Percentiles rank a stretch among this genome's conserved stretches.
Conservation (phyloP, 345 rosid species). For the Lepidium sativum region DNA sequence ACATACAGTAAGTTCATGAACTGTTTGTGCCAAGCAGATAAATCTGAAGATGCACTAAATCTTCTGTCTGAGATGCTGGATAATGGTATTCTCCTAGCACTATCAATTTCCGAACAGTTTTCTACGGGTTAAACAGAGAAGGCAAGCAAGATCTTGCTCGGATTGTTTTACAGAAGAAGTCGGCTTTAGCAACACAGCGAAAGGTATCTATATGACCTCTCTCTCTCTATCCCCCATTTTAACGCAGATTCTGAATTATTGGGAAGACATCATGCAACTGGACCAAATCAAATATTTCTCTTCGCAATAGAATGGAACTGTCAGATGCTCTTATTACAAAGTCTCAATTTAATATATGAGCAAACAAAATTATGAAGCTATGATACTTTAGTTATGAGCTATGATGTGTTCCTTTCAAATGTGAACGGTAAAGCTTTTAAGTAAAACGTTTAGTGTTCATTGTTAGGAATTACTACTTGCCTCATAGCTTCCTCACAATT, state of each 20-base stretch:
- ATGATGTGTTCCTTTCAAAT: neutral
- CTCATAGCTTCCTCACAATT: slow-evolving; percentile 65
- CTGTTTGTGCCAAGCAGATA: slow-evolving; percentile 47
- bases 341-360: neutral
- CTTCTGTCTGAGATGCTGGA: slow-evolving; percentile 55
- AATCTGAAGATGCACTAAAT: slow-evolving; percentile 57
- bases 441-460: neutral
- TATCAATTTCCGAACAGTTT: slow-evolving; percentile 51
- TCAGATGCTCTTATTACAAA: slow-evolving; percentile 13
- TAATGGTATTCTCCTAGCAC: slow-evolving; percentile 55
- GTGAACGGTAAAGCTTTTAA: neutral
- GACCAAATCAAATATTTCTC: neutral
- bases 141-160: slow-evolving; percentile 60
- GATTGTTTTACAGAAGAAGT: slow-evolving; percentile 42
- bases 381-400: slow-evolving; percentile 1
- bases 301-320: neutral
- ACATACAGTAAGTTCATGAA: slow-evolving; percentile 60
- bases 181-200: slow-evolving; percentile 37
- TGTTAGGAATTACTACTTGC: neutral
- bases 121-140: slow-evolving; percentile 62
- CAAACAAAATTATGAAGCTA: neutral
- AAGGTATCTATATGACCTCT: slow-evolving; percentile 34
- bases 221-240: neutral
- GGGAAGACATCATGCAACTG: neutral
- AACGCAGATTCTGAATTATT: neutral